Evolutionary conservation across 148 eudicot genomes (phyloP), one percentile per base, ranked within the genome.

Genomic region (Mesembryanthemum crystallinum): DNA sequence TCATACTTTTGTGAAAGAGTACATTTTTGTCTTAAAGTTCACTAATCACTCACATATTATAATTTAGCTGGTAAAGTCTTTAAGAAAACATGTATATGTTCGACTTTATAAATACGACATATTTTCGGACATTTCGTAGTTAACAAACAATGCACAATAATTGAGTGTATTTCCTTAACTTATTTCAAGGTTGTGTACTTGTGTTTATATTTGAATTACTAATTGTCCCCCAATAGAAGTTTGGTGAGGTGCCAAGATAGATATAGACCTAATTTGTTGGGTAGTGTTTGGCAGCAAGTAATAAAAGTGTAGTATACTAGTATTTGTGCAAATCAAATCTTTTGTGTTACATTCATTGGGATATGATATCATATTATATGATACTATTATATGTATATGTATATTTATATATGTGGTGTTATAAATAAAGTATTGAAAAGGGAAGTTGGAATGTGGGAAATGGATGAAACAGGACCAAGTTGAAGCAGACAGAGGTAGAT

Each of bases 401-500:
- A 37, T 54, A 20, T 45, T n/a, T 24, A 21, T 68, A 5, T 43
- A 17, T 25, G 45, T 68, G 3, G 12, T 35, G 3, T 35, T 35
- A 2, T 35, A 6, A 35, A 35, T 2, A 35, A 6, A 35, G 39
- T 35, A 35, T 35, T 35, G 6, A 35, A 35, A 35, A 35, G 39
- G 39, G 39, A 6, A 6, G 39, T 64, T 42, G 61, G 57, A 43
- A 67, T 76, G 21, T 59, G 32, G 25, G 33, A 58, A 24, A 17
- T 72, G 61, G 33, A 30, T 64, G 21, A 64, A 45, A 62, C 89
- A 93, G 98, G 89, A 94, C 97, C 15, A 94, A 94, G 69, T 66
- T 92, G 87, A 94, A 92, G 89, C 98, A 94, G 85, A 94, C 96
- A 64, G 98, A 94, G 90, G 93, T 92, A 52, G 97, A 94, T 78